These are phyloP conservation scores for Rhododendron mucronatum DNA, from an alignment of 148 eudicot species.

Conservation along the genomic window DNA sequence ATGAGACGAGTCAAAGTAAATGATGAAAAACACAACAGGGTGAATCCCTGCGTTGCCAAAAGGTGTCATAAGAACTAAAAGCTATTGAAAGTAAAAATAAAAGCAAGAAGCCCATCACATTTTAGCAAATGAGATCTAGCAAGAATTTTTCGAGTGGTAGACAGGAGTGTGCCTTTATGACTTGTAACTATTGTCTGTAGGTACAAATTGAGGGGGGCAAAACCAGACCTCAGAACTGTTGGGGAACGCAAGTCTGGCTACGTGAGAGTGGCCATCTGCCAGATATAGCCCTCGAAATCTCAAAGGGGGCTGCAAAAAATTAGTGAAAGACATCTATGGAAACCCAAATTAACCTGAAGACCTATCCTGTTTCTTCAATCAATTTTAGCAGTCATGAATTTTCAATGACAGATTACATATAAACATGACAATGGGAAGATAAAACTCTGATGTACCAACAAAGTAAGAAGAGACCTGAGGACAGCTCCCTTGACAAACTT, in stretches of 20 bases:
- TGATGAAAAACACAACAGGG: background rate
- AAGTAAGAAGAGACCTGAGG: background rate
- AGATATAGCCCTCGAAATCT: background rate
- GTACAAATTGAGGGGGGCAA: background rate
- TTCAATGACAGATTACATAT: background rate
- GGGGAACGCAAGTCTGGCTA: background rate
- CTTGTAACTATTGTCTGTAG: background rate
- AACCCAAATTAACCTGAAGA: background rate
- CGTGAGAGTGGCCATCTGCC: background rate
- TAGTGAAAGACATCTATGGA: background rate
- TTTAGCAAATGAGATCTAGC: background rate
- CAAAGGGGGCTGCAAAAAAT: slow-evolving; percentile 3
- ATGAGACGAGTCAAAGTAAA: background rate
- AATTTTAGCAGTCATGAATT: background rate
- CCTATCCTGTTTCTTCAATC: background rate
- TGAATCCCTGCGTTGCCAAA: background rate
- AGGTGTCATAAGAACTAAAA: background rate
- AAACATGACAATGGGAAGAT: background rate
- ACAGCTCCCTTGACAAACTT: background rate
- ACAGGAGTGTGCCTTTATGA: background rate
- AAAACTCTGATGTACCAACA: background rate
- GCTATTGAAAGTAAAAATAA: background rate
- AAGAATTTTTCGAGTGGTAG: background rate
- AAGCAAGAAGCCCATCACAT: background rate
- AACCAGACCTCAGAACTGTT: background rate